phyloP scores from a whole-genome alignment of 1,284 basidiomycete species.

The Ganoderma boninense region DNA sequence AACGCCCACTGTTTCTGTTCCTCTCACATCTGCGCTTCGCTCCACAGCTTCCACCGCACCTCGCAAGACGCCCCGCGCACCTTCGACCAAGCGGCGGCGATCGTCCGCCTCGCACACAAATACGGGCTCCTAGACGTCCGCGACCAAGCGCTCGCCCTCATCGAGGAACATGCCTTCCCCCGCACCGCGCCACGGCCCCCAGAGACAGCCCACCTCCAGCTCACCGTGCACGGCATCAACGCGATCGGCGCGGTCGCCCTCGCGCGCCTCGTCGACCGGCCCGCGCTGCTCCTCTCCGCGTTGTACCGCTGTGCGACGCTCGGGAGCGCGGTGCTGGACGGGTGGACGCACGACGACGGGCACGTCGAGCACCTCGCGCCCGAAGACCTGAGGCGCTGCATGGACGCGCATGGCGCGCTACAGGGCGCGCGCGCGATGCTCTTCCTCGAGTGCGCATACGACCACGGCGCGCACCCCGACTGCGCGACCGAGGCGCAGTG shows the following conservation, averaged over 20 bases:
- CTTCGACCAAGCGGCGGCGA: background rate
- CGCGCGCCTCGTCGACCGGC: background rate
- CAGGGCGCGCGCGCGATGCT: too few relatives aligned
- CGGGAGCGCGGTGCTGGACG: background rate
- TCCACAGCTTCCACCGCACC: background rate
- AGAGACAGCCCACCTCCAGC: background rate
- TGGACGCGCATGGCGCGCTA: background rate
- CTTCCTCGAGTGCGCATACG: background rate
- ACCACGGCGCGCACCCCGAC: background rate
- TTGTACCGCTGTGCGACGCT: background rate
- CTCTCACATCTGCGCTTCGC: too few relatives aligned
- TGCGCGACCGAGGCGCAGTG: background rate
- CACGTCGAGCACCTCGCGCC: background rate
- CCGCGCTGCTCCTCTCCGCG: background rate
- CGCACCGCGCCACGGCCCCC: background rate
- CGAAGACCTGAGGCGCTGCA: background rate
- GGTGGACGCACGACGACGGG: background rate
- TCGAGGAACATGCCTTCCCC: background rate
- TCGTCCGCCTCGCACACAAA: too few relatives aligned
- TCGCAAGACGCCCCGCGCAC: too few relatives aligned
- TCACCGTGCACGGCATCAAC: background rate
- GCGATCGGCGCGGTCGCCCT: background rate
- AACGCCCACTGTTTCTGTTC: background rate
- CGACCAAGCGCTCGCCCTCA: too few relatives aligned
- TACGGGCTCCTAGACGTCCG: too few relatives aligned